A percentile compares a stretch with the other conserved stretches of the same genome.
Evolutionary conservation across 768 basidiomycete genomes (phyloP).

Genomic region (Leccinum subgranulosum): DNA sequence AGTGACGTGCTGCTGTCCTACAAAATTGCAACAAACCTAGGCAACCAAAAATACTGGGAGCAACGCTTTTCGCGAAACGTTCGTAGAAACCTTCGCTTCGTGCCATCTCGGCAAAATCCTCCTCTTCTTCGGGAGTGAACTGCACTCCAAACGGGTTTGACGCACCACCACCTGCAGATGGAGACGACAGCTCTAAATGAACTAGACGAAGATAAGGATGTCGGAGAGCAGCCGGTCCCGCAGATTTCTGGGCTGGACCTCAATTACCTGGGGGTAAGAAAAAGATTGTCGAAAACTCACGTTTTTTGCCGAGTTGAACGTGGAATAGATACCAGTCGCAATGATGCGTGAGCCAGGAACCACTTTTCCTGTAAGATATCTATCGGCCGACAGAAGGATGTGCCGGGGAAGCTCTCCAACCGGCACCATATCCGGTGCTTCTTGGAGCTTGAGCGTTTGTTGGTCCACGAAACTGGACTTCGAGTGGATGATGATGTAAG

Average conservation of each 20-base stretch:
- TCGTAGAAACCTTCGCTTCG: slow-evolving; percentile 90
- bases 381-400: slow-evolving; percentile 87
- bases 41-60: slow-evolving; percentile 95
- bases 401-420: slow-evolving; percentile 97
- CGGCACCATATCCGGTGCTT: slow-evolving; percentile 99
- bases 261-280: not conserved
- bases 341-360: slow-evolving; percentile 95
- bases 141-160: slow-evolving; percentile 84
- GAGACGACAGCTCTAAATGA: slow-evolving; percentile 87
- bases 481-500: slow-evolving; percentile 92
- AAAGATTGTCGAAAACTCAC: slow-evolving; percentile 40
- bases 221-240: slow-evolving; percentile 84
- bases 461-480: slow-evolving; percentile 95
- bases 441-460: slow-evolving; percentile 94
- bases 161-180: slow-evolving; percentile 64
- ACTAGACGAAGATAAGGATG: slow-evolving; percentile 93
- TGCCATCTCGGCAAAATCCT: slow-evolving; percentile 91
- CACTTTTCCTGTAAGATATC: slow-evolving; percentile 88
- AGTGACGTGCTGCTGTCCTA: not conserved
- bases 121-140: slow-evolving; percentile 95
- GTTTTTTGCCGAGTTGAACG: slow-evolving; percentile 85
- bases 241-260: slow-evolving; percentile 53
- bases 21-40: slow-evolving; percentile 51
- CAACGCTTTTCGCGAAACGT: slow-evolving; percentile 89
- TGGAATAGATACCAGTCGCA: slow-evolving; percentile 95